These are phyloP conservation scores for Galerina sulciceps DNA, from an alignment of 768 basidiomycete species.

Conservation along the genomic window DNA sequence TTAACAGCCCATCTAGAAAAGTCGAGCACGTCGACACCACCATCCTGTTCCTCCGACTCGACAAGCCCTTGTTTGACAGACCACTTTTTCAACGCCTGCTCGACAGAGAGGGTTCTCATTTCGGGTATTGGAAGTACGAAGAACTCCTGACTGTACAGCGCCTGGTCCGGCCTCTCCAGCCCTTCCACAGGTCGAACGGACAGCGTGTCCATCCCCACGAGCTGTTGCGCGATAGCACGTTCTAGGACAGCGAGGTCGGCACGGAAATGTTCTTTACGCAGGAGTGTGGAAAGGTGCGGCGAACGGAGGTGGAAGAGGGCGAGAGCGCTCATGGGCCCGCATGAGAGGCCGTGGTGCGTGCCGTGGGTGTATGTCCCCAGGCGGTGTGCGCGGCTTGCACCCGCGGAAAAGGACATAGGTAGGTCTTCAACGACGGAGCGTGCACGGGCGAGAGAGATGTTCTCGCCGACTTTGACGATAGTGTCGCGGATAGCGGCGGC, in stretches of 20 bases:
- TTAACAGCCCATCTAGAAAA: conserved; percentile 73
- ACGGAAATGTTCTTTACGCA: conserved; percentile 52
- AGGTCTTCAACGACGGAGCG: conserved; percentile 43
- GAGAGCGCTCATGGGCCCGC: conserved; percentile 66
- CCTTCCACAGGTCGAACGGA: conserved; percentile 41
- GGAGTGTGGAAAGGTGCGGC: conserved; percentile 43
- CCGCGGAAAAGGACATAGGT: conserved; percentile 32
- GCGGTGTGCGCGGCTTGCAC: conserved; percentile 42
- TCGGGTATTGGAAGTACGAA: conserved; percentile 65
- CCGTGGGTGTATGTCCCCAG: conserved; percentile 70
- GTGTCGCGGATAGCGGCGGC: conserved; percentile 66
- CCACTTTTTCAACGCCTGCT: conserved; percentile 58
- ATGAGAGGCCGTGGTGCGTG: conserved; percentile 43
- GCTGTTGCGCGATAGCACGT: conserved; percentile 81
- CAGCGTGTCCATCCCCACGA: conserved; percentile 78
- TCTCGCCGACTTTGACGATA: conserved; percentile 81
- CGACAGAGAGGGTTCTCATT: conserved; percentile 42
- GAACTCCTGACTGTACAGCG: conserved; percentile 75
- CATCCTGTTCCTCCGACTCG: conserved; percentile 30
- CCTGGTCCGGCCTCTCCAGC: conserved; percentile 37
- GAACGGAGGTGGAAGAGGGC: conserved; percentile 51
- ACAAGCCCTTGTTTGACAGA: conserved; percentile 49
- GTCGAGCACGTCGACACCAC: conserved; percentile 51
- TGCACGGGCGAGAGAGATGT: conserved; percentile 71
- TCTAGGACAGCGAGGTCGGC: conserved; percentile 67